phyloP scores from a whole-genome alignment of 2,329 filamentous ascomycete genomes.

The Lasiodiplodia citricola region DNA sequence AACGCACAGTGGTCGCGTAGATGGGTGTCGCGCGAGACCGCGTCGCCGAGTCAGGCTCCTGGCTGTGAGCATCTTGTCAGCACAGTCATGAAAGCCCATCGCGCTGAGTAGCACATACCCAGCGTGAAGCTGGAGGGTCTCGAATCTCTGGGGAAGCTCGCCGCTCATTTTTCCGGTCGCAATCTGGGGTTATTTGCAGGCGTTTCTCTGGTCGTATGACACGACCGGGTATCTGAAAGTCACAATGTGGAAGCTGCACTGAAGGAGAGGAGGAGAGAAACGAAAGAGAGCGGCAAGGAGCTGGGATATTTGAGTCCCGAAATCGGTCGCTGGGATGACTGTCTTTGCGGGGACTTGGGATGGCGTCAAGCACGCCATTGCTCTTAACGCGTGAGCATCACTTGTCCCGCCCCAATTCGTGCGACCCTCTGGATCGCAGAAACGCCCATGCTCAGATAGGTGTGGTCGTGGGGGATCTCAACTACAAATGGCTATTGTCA shows the following conservation, averaged over 20 bases:
- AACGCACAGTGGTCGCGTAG: slow-evolving; percentile 79
- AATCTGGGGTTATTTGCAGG: not conserved
- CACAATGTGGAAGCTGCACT: not conserved
- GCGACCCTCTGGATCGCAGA: not conserved
- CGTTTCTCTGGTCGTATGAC: slow-evolving; percentile 5
- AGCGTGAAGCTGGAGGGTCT: slow-evolving; percentile 58
- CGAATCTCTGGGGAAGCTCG: slow-evolving; percentile 39
- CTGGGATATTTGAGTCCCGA: not conserved
- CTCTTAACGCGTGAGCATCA: not conserved
- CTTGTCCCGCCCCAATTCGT: slow-evolving; percentile 14
- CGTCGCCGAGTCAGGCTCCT: slow-evolving; percentile 78
- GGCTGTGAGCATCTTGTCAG: slow-evolving; percentile 55
- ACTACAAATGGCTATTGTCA: not conserved
- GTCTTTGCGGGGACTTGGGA: slow-evolving; percentile 7
- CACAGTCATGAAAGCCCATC: not conserved
- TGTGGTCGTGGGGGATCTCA: not conserved
- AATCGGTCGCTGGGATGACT: slow-evolving; percentile 2
- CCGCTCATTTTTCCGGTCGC: slow-evolving; percentile 9
- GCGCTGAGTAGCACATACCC: slow-evolving; percentile 39
- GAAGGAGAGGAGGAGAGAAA: not conserved
- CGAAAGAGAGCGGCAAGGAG: not conserved
- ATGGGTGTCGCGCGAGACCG: slow-evolving; percentile 93
- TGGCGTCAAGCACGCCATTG: slow-evolving; percentile 25
- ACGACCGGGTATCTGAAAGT: not conserved
- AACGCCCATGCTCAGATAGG: slow-evolving; percentile 5